Evolutionary conservation across 2,329 filamentous ascomycete species (phyloP), one percentile per base, ranked within the genome.

Genomic region (Venturia aucupariae): DNA sequence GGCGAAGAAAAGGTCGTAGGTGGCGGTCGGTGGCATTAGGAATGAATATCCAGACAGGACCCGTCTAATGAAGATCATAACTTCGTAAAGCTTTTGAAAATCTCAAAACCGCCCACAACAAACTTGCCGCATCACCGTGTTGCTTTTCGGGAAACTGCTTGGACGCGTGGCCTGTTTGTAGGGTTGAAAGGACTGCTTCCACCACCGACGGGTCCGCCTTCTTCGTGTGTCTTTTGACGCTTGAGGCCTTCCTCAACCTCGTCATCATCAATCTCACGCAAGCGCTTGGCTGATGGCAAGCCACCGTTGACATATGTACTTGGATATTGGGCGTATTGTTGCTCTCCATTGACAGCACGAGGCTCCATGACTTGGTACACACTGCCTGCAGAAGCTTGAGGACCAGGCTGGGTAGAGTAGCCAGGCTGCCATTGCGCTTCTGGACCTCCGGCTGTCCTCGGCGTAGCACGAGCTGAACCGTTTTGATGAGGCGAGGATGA

Each of bases 351-450:
- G 13, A 81, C 77, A 60, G 80, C 84, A 32, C 90, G 84, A 66
- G 90, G 89, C 72, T 90, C 91, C 79, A 96, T 92, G 67, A 95
- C 88, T 75, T 87, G 95, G 81, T 96, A 96, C 61, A 96, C 80
- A 72, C 86, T 95, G 79, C 90, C 92, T 0, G 60, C 30, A 3
- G 88, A 83, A 66, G 86, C 81, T 27, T 92, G 91, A 60, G 92
- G 89, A 0, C 90, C 92, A 55, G 32, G 39, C 11, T 57, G 38
- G 13, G 27, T 27, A 57, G 27, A 8, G 35, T 65, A 65, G 10
- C 27, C 57, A n/a, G 77, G 76, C 61, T 82, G 75, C 73, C 95
- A 97, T 75, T 92, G 90, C 2, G 86, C 80, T 69, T 90, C 88
- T 44, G 86, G 81, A 0, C 88, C 83, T 11, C 85, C 82, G 4